phyloP scores from a whole-genome alignment of 75 land plant genomes.

The Gnetum montanum region DNA sequence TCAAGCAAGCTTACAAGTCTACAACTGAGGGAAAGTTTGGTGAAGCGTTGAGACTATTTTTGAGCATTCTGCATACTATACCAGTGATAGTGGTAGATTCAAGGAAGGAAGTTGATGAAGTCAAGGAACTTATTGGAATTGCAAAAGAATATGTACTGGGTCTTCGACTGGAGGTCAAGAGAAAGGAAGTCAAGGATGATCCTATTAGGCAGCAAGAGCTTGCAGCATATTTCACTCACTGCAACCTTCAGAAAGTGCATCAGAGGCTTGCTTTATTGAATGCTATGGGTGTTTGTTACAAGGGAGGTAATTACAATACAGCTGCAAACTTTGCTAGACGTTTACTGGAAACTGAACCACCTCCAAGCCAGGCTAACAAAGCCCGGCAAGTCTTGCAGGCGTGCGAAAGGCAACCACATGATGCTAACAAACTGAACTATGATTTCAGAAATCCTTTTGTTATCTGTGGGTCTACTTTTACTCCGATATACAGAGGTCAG shows the following conservation, averaged over 20 bases:
- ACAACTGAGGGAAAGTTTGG: constrained; percentile 58
- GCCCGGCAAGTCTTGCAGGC: constrained; percentile 54
- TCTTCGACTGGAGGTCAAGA: constrained; percentile 52
- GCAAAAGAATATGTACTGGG: constrained; percentile 56
- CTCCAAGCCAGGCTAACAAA: constrained; percentile 28
- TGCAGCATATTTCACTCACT: constrained; percentile 72
- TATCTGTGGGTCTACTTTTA: constrained; percentile 47
- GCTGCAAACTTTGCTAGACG: constrained; percentile 40
- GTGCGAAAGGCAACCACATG: constrained; percentile 40
- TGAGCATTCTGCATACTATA: constrained; percentile 50
- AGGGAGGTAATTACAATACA: constrained; percentile 31
- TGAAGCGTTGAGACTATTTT: constrained; percentile 50
- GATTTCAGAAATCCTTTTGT: constrained; percentile 69
- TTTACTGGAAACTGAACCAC: constrained; percentile 42
- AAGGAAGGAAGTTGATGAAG: constrained; percentile 64
- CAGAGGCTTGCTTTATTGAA: constrained; percentile 44
- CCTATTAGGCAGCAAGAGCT: constrained; percentile 58
- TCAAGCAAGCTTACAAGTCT: constrained; percentile 37
- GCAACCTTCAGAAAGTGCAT: constrained; percentile 47
- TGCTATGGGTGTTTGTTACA: constrained; percentile 49
- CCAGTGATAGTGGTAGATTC: constrained; percentile 60
- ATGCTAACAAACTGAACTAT: constrained; percentile 44
- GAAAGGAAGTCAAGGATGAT: constrained; percentile 47
- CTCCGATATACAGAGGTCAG: constrained; percentile 54
- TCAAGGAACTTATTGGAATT: constrained; percentile 49